Conservation (phyloP, 768 basidiomycete species). For the Cystobasidium ongulense region DNA sequence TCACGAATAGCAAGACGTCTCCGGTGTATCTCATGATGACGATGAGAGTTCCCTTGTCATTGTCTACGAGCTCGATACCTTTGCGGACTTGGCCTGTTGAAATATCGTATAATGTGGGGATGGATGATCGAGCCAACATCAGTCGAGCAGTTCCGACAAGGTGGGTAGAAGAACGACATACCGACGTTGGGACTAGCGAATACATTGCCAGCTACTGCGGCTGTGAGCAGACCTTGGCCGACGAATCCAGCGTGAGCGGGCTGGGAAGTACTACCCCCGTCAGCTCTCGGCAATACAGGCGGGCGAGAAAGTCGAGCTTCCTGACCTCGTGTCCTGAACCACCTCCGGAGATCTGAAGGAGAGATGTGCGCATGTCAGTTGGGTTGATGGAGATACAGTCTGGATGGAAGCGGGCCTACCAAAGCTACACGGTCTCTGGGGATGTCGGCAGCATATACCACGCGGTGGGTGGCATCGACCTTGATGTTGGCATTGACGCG, state of each 20-base stretch:
- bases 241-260: conserved; percentile 83
- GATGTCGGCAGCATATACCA: conserved; percentile 26
- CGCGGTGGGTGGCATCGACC: conserved; percentile 54
- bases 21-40: conserved; percentile 42
- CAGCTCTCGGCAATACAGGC: conserved; percentile 47
- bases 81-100: neutral
- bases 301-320: neutral
- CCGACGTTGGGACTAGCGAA: conserved; percentile 82
- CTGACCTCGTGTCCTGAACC: conserved; percentile 31
- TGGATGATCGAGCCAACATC: neutral
- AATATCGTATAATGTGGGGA: neutral
- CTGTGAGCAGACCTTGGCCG: conserved; percentile 70
- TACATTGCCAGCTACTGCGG: conserved; percentile 76
- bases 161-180: neutral
- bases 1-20: conserved; percentile 46
- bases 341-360: conserved; percentile 22
- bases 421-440: conserved; percentile 32
- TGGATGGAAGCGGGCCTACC: neutral
- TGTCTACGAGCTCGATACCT: conserved; percentile 14
- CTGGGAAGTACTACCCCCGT: conserved; percentile 47
- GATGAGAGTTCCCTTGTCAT: conserved; percentile 24
- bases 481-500: conserved; percentile 60
- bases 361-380: neutral
- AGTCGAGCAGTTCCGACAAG: neutral
- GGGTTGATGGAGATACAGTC: neutral